These are phyloP conservation scores for Poa pratensis DNA, from an alignment of 176 grass and related monocot genomes.

Conservation along the genomic window DNA sequence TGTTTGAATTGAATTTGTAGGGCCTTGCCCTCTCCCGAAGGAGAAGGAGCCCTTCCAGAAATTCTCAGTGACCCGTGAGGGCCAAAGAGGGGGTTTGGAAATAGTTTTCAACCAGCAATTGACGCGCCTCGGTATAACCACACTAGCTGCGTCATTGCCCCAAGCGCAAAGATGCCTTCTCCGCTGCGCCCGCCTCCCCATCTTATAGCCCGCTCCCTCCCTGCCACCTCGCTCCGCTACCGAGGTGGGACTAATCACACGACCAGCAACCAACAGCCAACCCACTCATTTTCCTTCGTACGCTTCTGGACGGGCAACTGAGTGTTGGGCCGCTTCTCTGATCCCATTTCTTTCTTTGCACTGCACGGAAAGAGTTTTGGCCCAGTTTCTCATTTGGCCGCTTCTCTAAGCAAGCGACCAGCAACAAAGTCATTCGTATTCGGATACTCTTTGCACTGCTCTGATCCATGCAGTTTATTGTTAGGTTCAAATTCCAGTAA, in stretches of 20 bases:
- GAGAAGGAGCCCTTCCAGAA: conserved; percentile 55
- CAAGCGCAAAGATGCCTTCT: conserved; percentile 85
- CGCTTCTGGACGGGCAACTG: too few relatives aligned
- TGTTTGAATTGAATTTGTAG: conserved; percentile 27
- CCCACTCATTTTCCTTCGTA: too few relatives aligned
- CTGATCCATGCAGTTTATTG: too few relatives aligned
- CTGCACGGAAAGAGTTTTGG: too few relatives aligned
- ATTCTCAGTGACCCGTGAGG: conserved; percentile 44
- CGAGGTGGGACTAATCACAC: not conserved
- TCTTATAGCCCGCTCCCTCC: not conserved
- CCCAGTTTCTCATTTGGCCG: not conserved
- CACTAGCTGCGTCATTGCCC: conserved; percentile 98
- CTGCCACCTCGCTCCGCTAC: fast-evolving
- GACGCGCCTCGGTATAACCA: conserved; percentile 78
- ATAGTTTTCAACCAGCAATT: conserved; percentile 99
- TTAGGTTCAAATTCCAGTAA: too few relatives aligned
- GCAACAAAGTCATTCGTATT: too few relatives aligned
- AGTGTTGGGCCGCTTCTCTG: too few relatives aligned
- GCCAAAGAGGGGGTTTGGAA: conserved; percentile 80
- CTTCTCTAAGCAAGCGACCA: too few relatives aligned
- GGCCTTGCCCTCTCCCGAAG: conserved; percentile 27
- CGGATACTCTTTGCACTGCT: too few relatives aligned
- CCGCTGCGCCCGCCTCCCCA: too few relatives aligned
- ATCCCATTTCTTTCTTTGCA: too few relatives aligned
- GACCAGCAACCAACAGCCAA: not conserved